Conservation (phyloP, 2,329 filamentous ascomycete genomes). For the Colletotrichum chlorophyti region DNA sequence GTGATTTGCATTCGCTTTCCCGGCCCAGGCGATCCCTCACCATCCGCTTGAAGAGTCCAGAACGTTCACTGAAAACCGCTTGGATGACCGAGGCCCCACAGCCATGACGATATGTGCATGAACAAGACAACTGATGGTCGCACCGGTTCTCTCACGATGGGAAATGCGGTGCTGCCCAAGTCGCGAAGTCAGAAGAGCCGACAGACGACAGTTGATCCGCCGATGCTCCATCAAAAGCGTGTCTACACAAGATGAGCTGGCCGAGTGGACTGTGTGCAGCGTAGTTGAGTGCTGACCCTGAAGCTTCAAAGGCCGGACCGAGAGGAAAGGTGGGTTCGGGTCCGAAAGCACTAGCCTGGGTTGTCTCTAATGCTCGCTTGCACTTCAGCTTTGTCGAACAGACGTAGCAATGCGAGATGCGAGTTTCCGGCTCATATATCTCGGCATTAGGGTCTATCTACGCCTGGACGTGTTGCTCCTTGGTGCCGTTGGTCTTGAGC, state of each 20-base stretch:
- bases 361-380: constrained; percentile 6
- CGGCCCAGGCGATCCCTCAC: constrained; percentile 11
- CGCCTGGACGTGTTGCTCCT: neutral
- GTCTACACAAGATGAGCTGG: too few relatives aligned
- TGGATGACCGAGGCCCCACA: neutral
- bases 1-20: constrained; percentile 12
- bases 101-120: constrained; percentile 15
- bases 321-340: neutral
- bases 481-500: neutral
- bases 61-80: constrained; percentile 16
- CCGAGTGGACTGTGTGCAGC: too few relatives aligned
- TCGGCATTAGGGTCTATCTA: neutral
- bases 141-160: neutral
- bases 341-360: neutral
- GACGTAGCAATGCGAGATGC: neutral
- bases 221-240: neutral
- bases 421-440: neutral
- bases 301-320: neutral
- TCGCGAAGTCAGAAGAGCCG: neutral
- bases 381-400: neutral
- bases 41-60: constrained; percentile 15
- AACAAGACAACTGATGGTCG: neutral
- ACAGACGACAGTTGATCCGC: neutral
- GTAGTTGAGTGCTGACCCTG: neutral
- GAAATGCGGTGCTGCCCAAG: constrained; percentile 1